Evolutionary conservation across 805 yeast genomes (phyloP).

Genomic region (Lipomyces japonicus): DNA sequence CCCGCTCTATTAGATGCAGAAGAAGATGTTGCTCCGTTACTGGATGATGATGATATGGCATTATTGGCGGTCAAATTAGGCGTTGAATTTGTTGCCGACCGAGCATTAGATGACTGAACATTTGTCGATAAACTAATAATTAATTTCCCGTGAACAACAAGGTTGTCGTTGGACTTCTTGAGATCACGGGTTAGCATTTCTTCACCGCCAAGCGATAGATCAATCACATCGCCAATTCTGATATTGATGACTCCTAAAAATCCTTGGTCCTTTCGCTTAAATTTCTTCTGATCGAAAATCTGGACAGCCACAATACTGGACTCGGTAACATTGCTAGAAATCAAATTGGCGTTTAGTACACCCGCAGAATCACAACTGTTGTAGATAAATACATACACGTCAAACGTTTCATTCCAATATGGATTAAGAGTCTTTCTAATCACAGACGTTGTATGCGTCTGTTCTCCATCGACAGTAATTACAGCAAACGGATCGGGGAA

Average conservation of each 20-base stretch:
- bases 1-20: not conserved
- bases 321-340: constrained; percentile 51
- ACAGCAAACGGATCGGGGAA: constrained; percentile 99
- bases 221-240: constrained; percentile 82
- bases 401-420: constrained; percentile 93
- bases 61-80: no score
- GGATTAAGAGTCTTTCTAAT: constrained; percentile 93
- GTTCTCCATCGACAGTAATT: constrained; percentile 93
- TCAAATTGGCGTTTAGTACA: not conserved
- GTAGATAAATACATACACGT: constrained; percentile 46
- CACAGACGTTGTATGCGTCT: constrained; percentile 90
- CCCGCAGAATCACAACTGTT: constrained; percentile 1
- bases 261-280: constrained; percentile 97
- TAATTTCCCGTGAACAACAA: constrained; percentile 89
- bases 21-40: constrained; percentile 14
- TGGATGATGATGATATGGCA: no score
- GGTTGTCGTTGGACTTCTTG: constrained; percentile 84
- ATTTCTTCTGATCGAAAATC: constrained; percentile 94
- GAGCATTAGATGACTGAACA: constrained; percentile 18
- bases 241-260: constrained; percentile 94
- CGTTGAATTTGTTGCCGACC: constrained; percentile 13
- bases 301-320: constrained; percentile 86
- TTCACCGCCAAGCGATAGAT: constrained; percentile 43
- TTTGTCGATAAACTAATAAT: constrained; percentile 50
- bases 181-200: constrained; percentile 91